These are phyloP conservation scores for Coriaria nepalensis DNA, from an alignment of 306 rosid species.

Conservation along the genomic window DNA sequence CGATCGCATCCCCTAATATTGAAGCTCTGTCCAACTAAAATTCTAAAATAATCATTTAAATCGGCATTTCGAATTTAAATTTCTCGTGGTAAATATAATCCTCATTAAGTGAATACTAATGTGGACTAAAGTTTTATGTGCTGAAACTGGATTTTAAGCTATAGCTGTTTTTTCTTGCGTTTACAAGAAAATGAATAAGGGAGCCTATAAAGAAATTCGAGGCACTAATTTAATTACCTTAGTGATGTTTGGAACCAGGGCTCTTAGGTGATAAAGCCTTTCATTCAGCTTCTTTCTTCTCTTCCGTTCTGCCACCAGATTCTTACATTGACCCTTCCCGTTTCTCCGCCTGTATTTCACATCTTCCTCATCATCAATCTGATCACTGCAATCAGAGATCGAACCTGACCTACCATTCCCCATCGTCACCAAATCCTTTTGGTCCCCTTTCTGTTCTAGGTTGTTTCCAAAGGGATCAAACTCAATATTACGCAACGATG, in stretches of 20 bases:
- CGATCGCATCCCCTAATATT: constrained; percentile 84
- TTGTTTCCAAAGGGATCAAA: no score
- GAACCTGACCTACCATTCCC: constrained; percentile 49
- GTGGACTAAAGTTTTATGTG: no score
- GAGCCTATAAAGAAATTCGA: no score
- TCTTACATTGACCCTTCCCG: constrained; percentile 71
- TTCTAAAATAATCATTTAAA: constrained; percentile 6
- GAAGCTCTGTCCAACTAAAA: constrained; percentile 72
- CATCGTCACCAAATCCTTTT: constrained; percentile 37
- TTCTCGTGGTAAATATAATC: no score
- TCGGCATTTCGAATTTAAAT: no score
- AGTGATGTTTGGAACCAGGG: constrained; percentile 82
- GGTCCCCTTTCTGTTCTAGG: constrained; percentile 40
- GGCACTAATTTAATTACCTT: constrained; percentile 49
- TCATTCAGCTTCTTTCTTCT: constrained; percentile 95
- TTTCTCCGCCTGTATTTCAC: constrained; percentile 50
- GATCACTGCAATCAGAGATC: constrained; percentile 79
- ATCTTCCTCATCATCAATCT: constrained; percentile 64
- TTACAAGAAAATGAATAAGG: constrained; percentile 1
- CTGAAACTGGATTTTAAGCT: no score
- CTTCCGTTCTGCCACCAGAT: constrained; percentile 74
- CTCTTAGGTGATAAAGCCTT: constrained; percentile 62
- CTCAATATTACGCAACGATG: no score
- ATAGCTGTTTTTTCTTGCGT: constrained; percentile 3
- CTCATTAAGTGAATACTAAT: no score